A percentile compares a stretch with the other conserved stretches of the same genome.
Evolutionary conservation across 108 stramenopile species (phyloP).

Genomic region (Fragilaria crotonensis): DNA sequence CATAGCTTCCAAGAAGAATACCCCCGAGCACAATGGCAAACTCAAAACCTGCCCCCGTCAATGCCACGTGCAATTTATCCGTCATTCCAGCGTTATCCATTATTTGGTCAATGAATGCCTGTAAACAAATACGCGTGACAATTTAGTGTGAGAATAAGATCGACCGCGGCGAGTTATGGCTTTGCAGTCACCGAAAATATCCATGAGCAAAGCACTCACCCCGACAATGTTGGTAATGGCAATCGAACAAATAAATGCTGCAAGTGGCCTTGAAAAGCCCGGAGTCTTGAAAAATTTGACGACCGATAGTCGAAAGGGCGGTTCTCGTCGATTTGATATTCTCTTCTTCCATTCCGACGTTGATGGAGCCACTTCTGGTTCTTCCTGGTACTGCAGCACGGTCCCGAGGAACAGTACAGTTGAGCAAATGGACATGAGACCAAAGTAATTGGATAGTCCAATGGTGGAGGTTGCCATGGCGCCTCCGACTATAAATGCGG

Average conservation of each 20-base stretch:
- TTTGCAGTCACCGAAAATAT: no score
- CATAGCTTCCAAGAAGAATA: slow-evolving; percentile 20
- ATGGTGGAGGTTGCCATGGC: slow-evolving; percentile 29
- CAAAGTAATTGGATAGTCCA: slow-evolving; percentile 49
- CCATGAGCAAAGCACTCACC: slow-evolving; percentile 20
- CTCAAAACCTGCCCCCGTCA: slow-evolving; percentile 21
- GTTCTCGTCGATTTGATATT: slow-evolving; percentile 22
- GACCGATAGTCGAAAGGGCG: slow-evolving; percentile 72
- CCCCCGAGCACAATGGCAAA: slow-evolving; percentile 24
- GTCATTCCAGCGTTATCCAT: slow-evolving; percentile 18
- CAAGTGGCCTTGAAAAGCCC: slow-evolving; percentile 61
- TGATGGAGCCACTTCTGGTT: slow-evolving; percentile 48
- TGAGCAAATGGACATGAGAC: slow-evolving; percentile 33
- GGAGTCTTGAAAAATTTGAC: slow-evolving; percentile 57
- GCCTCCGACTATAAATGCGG: slow-evolving; percentile 66
- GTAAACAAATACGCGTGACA: neutral
- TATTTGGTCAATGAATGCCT: slow-evolving; percentile 25
- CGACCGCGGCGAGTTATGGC: no score
- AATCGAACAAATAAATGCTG: slow-evolving; percentile 76
- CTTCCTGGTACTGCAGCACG: slow-evolving; percentile 45
- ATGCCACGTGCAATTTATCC: slow-evolving; percentile 5
- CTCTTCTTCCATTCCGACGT: slow-evolving; percentile 46
- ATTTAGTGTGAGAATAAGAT: no score
- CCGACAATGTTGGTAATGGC: slow-evolving; percentile 83
- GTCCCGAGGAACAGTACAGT: slow-evolving; percentile 38